Evolutionary conservation across 257 asterid species (phyloP), one percentile per base, ranked within the genome.

Genomic region (Solanum chaucha): DNA sequence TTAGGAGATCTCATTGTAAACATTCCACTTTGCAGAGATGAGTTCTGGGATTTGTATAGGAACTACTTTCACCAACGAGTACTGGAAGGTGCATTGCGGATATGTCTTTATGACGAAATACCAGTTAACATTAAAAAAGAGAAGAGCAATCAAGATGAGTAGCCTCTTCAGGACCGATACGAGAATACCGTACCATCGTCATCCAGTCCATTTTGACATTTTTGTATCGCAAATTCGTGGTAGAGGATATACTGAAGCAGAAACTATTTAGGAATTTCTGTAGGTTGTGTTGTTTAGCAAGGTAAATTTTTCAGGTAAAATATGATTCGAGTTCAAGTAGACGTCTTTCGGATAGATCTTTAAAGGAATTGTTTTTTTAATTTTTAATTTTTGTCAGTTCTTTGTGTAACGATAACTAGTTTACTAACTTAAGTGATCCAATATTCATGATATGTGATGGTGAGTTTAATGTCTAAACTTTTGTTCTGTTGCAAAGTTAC

Each of bases 11-110:
- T 55, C 64, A 55, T 55, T 17, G 64, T 55, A 55, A 8, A 55
- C n/a, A 15, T 17, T 19, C 24, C 70, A 22, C 84, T 78, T 87
- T 88, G 78, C 97, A 97, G 99, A 85, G 98, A 97, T 46, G 99
- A 95, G 93, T 94, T 97, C 86, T 97, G 99, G 99, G 97, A 94
- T 85, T 87, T 97, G 90, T 94, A 95, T 71, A 91, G 84, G 91
- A 93, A 90, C 92, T 93, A 88, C 86, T 92, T 97, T 85, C 97
- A 97, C 87, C 92, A 91, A 82, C 93, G 89, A 38, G 86, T 95
- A 86, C 92, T 97, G 41, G 93, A 92, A 86, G 97, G 99, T 88
- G 84, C 90, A 9, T 83, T 95, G 38, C 97, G 95, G 34, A 90
- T 97, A 70, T 93, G 94, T 88, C 95, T 97, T 65, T 89, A 94